Base-by-base conservation (phyloP, 345 rosid genomes). In the Anacardium occidentale region DNA sequence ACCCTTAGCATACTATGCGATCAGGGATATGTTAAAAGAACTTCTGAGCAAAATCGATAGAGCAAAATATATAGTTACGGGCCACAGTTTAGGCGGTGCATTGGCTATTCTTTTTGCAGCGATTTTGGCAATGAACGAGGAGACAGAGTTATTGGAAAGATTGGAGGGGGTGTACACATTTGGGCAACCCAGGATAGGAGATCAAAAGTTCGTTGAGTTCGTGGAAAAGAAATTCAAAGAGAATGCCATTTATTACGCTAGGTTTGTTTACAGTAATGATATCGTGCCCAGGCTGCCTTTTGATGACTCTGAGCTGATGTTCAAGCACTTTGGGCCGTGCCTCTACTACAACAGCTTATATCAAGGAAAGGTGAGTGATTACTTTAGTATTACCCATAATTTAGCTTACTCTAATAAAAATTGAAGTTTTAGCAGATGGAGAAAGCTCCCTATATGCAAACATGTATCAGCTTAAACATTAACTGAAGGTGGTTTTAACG, bases 141-240 rank as follows among this genome's bases (percentile, higher is more conserved):
- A 92, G 77, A 74, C 70, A 17, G 63, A 66, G 66, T 48, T 92
- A 75, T 42, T 92, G 76, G 72, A 85, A 53, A 88, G 86, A 76
- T 61, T 87, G 48, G 86, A 84, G 64, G 92, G 88, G 4, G 77
- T 92, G 7, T 92, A 87, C 54, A 92, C 94, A 9, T 92, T 74
- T 63, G 92, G 97, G 66, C 96, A 92, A 68, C 97, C 96, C 7
- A 86, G 91, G 32, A 96, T 90, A 24, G 97, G 97, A 34, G 87
- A 87, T 64, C 78, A 67, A 7, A 74, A 53, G 59, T 90, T 92
- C 55, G 96, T 85, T 37, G 67, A 75, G 21, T 83, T 75, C 74
- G 85, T 92, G 93, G 77, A 85, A 58, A 73, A 51, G 50, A 81
- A 78, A 59, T 52, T 90, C 50, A 42, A 77, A 29, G 84, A 85